A percentile compares a stretch with the other conserved stretches of the same genome.
Conservation (phyloP, 140 eudicot genomes). For the Ambrosia hybrid region DNA sequence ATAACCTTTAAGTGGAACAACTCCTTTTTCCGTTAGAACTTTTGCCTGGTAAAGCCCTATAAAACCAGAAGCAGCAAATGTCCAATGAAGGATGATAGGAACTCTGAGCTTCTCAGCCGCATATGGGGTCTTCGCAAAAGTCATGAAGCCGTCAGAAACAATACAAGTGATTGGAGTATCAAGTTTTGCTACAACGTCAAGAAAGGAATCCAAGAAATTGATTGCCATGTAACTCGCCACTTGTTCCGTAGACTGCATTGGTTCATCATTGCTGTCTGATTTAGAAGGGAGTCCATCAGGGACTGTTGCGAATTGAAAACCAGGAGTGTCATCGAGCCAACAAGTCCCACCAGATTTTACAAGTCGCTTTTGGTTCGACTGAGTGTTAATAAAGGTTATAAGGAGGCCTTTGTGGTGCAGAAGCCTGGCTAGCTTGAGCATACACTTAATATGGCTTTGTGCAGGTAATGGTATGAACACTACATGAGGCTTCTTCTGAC, state of each 20-base stretch:
- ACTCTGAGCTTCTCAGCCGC: slow-evolving; percentile 28
- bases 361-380: slow-evolving; percentile 19
- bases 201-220: slow-evolving; percentile 20
- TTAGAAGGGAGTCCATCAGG: slow-evolving; percentile 18
- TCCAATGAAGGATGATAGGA: slow-evolving; percentile 31
- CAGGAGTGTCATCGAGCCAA: slow-evolving; percentile 7
- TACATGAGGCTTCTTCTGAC: slow-evolving; percentile 31
- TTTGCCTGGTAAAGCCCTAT: slow-evolving; percentile 29
- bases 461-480: neutral
- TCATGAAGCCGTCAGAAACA: slow-evolving; percentile 21
- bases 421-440: slow-evolving; percentile 36
- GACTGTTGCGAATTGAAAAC: slow-evolving; percentile 29
- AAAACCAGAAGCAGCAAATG: slow-evolving; percentile 33
- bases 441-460: slow-evolving; percentile 36
- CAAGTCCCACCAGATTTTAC: slow-evolving; percentile 1
- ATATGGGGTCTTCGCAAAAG: slow-evolving; percentile 5
- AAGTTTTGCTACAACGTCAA: slow-evolving; percentile 11
- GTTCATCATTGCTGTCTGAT: neutral
- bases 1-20: slow-evolving; percentile 34
- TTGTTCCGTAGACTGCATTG: neutral
- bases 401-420: slow-evolving; percentile 30
- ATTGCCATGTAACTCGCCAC: neutral
- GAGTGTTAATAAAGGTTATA: slow-evolving; percentile 26
- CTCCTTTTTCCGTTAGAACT: slow-evolving; percentile 29
- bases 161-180: slow-evolving; percentile 33